Base-by-base conservation (phyloP, 2,329 filamentous ascomycete genomes). In the Chaetomium globosum region DNA sequence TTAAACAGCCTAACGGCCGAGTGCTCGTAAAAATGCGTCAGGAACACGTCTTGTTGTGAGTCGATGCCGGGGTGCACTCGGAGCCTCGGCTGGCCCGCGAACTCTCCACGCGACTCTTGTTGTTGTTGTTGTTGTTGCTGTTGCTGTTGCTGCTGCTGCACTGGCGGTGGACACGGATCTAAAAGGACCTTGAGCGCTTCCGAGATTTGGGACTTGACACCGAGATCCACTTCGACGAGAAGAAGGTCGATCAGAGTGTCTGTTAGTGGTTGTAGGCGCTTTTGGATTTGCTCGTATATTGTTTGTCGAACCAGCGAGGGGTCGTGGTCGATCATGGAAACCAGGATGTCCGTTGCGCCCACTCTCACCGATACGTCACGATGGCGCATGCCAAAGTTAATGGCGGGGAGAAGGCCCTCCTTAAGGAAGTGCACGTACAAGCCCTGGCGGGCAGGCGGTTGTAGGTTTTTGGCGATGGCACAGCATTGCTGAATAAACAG, bases 401-500 rank as follows among this genome's bases (percentile, higher is more conserved):
- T 94, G 64, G 98, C 93, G 36, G 88, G 86, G 65, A 98, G 87
- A 8, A 99, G 85, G 10, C 95, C 95, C 73, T 96, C 89, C 57
- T 85, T 85, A 69, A 98, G 89, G 75, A 98, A 96, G 75, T 96
- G 96, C 74, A 90, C 89, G 78, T 96, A 97, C 19, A 99, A 81
- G 26, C 87, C 88, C 68, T 91, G 89, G 66, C 95, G 87, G 8
- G 88, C 88, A 30, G 89, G 90, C 2, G 90, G 90, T 75, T 98
- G 95, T 21, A 99, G 83, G 73, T 93, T 97, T 80, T 99, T 99
- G 1, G 93, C 92, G 72, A 98, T 95, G 3, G 89, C 86, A 71
- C 93, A 96, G 78, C 94, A 98, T 76, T 98, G 93, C 76, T 98
- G 93, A 66, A 99, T 95, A 77, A 99, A 98, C 46, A 96, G 83